Evolutionary conservation across 2,329 filamentous ascomycete species (phyloP), one percentile per base, ranked within the genome.

Genomic region (Hymenoscyphus salicellus): DNA sequence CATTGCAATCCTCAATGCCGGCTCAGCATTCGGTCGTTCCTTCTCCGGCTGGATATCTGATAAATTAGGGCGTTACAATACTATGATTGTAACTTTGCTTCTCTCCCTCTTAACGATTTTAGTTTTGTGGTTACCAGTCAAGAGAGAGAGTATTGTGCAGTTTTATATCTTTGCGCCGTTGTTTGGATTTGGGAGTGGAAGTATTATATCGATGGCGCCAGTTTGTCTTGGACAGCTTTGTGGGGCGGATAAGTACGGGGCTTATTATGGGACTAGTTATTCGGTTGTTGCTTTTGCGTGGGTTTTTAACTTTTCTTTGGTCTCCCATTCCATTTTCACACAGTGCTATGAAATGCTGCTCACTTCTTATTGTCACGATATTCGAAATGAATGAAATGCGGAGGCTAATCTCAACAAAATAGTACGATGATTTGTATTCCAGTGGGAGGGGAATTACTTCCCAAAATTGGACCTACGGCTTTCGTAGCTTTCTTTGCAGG

Each of bases 1-100:
- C 65, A 80, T 96, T 55, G 90, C 93, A 16, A 88, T 96, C 69
- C 83, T 97, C 74, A 97, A 97, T 75, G 91, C 88, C 11, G 70
- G 70, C 6, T 74, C 72, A 5, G 67, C 69, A 8, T 59, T 72
- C 5, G 69, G 69, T 6, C 72, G 72, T 8, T 70, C 62, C 5
- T 64, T 68, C 46, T 69, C 72, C 8, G 72, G 72, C 2, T 71
- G 64, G 28, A 58, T 73, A 17, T 72, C 71, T 2, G 72, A 73
- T 46, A 63, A 63, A 5, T 64, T 66, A 11, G 72, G 71, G 2
- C 66, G 69, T 1, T 73, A 70, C 63, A 73, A 74, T 49, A 72
- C 68, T 17, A 71, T 71, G 69, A 60, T 72, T 7, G 38, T 74
- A 6, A 72, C 70, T 1, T 46, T 73, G 1, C 33, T 62, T 43